Conservation (phyloP, 169 alveolate species). For the Plasmodium falciparum region DNA sequence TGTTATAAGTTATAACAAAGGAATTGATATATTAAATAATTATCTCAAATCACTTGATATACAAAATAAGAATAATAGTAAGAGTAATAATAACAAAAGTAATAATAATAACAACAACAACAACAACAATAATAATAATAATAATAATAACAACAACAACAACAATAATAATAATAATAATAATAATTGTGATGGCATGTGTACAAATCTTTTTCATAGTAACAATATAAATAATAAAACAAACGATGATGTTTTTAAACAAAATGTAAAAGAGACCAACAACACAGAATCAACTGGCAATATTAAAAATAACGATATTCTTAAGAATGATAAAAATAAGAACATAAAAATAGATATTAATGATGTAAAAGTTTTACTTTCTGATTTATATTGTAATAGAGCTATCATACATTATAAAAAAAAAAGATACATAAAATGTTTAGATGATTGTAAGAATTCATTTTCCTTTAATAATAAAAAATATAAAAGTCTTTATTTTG, state of each 20-base stretch:
- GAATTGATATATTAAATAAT: conserved; percentile 30
- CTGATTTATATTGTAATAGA: conserved; percentile 54
- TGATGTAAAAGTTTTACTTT: conserved; percentile 19
- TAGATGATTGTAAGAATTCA: conserved; percentile 51
- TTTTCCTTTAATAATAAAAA: conserved; percentile 45
- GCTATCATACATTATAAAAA: conserved; percentile 59
- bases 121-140: background rate
- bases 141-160: background rate
- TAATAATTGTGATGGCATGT: background rate
- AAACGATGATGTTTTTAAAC: background rate
- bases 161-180: background rate
- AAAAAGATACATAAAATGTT: conserved; percentile 58
- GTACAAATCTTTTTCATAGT: background rate
- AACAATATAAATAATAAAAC: background rate
- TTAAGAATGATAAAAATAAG: background rate
- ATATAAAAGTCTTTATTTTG: conserved; percentile 49
- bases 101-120: background rate
- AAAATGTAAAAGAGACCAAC: background rate
- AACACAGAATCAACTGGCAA: background rate
- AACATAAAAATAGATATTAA: background rate
- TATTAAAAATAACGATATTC: background rate
- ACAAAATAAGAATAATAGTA: background rate
- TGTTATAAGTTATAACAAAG: conserved; percentile 59
- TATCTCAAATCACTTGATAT: background rate
- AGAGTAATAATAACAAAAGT: background rate